Evolutionary conservation across 345 rosid genomes (phyloP), one percentile per base, ranked within the genome.

Genomic region (Citrus reticulata): DNA sequence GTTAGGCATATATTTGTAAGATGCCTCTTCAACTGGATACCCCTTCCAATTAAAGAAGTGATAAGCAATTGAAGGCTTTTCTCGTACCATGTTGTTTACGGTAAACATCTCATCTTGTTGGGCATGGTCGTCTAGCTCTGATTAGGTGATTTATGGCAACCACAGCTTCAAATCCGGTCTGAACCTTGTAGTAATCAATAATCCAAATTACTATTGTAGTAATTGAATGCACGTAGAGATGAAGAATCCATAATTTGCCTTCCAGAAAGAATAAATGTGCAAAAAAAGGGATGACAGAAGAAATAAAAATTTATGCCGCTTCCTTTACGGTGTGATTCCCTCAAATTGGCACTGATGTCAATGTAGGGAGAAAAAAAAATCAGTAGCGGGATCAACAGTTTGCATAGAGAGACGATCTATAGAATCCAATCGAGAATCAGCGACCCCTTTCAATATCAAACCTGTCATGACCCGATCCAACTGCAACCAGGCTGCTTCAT

Each of bases 401-500:
- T 37, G 34, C 25, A 59, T 7, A 25, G 7, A 14, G 0, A 30
- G 73, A 27, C 46, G 72, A 40, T 11, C 20, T 1, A 32, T 22
- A 32, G 29, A 55, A 72, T 54, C 29, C 14, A 25, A 54, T 54
- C 0, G 4, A 72, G 46, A 72, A 57, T 72, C 65, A 58, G 32
- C 6, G 54, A n/a, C 65, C 51, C 17, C 17, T 74, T 27, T 63
- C 32, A 11, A 29, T 7, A 7, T 17, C 14, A 3, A 16, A 70
- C 60, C 9, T 46, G 24, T 78, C 81, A 88, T 14, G 80, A 54
- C 72, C 93, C 81, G 78, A 90, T 84, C 93, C 97, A 91, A 85
- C 94, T 90, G 77, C 80, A 87, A 59, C 92, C 93, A 10, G 86
- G 81, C 71, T 90, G 89, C 86, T 93, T 93, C 82, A 62, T 70